Percentiles rank a stretch among this genome's conserved stretches.
Evolutionary conservation across 2,329 filamentous ascomycete genomes (phyloP).

Genomic region (Geosmithia morbida): DNA sequence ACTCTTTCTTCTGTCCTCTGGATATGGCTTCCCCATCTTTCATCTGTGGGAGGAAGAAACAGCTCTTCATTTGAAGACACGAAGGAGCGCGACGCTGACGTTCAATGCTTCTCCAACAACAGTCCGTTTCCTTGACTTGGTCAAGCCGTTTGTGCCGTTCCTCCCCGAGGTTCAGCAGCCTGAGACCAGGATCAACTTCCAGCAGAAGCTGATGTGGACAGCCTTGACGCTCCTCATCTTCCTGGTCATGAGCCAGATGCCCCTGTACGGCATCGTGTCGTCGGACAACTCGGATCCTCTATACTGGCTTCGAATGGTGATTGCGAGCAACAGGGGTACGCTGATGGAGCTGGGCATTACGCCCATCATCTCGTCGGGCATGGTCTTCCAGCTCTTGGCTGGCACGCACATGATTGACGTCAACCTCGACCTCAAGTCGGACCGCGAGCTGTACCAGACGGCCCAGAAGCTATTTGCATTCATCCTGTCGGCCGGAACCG

Average conservation of each 20-base stretch:
- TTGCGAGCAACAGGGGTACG: slow-evolving; percentile 95
- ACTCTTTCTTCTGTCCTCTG: background rate
- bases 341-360: slow-evolving; percentile 95
- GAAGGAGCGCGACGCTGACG: slow-evolving; percentile 14
- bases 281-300: slow-evolving; percentile 96
- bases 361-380: slow-evolving; percentile 97
- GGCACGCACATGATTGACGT: slow-evolving; percentile 99
- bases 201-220: slow-evolving; percentile 96
- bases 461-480: slow-evolving; percentile 98
- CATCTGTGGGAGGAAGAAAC: slow-evolving; percentile 1
- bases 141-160: slow-evolving; percentile 99
- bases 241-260: slow-evolving; percentile 99
- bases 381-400: slow-evolving; percentile 99
- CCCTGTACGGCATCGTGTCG: slow-evolving; percentile 96
- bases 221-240: slow-evolving; percentile 93
- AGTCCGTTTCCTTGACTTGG: slow-evolving; percentile 99
- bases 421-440: slow-evolving; percentile 99
- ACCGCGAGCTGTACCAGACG: slow-evolving; percentile 99
- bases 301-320: slow-evolving; percentile 99
- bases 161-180: slow-evolving; percentile 97
- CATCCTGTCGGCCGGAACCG: slow-evolving; percentile 93
- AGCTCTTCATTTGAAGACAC: background rate
- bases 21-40: background rate
- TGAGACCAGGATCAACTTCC: slow-evolving; percentile 97
- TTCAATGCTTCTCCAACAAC: slow-evolving; percentile 5